Evolutionary conservation across 2,329 filamentous ascomycete species (phyloP).

Genomic region (Ophiostoma triangulosporum): DNA sequence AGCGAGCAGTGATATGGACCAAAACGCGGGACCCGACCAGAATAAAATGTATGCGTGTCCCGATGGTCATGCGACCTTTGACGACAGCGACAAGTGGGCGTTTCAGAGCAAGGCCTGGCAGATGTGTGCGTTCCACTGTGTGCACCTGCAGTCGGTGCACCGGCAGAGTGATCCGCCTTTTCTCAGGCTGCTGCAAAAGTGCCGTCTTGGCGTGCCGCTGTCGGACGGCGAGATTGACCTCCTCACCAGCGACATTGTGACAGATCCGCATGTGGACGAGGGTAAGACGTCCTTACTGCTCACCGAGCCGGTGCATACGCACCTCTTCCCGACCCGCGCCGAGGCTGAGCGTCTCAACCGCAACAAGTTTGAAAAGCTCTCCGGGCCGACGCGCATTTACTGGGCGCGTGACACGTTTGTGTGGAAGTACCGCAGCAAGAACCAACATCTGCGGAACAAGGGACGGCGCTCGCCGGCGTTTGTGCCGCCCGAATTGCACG

Average conservation of each 20-base stretch:
- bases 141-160: constrained; percentile 41
- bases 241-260: constrained; percentile 28
- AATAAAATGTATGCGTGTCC: constrained; percentile 18
- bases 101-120: constrained; percentile 43
- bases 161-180: constrained; percentile 42
- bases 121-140: constrained; percentile 36
- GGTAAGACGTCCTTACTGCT: neutral
- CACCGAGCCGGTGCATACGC: constrained; percentile 26
- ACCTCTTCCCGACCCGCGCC: constrained; percentile 28
- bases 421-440: constrained; percentile 16
- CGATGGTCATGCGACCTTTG: constrained; percentile 22
- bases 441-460: neutral
- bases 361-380: constrained; percentile 21
- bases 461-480: neutral
- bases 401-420: constrained; percentile 28
- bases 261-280: too few species aligned
- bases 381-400: constrained; percentile 14
- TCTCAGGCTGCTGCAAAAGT: constrained; percentile 41
- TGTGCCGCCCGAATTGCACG: neutral
- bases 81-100: constrained; percentile 44
- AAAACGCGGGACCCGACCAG: neutral
- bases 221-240: constrained; percentile 25
- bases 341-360: constrained; percentile 26
- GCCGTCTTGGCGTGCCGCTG: constrained; percentile 32
- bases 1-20: neutral